Base-by-base conservation (phyloP, 768 basidiomycete species). In the Mycena galopus region DNA sequence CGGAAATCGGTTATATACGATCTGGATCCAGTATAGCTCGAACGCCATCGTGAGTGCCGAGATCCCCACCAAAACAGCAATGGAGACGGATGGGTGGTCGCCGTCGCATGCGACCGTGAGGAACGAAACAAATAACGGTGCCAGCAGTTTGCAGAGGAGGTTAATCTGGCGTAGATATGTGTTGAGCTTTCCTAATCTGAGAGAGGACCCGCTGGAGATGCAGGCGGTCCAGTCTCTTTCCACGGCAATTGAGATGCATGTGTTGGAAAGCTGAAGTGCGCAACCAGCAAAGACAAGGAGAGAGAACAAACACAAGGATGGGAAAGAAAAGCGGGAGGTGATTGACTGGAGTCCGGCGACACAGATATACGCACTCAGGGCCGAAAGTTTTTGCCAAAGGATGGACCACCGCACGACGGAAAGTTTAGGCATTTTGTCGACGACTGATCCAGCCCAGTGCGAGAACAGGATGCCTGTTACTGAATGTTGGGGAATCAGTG, bases 151-250 rank as follows among this genome's bases (percentile, higher is more conserved):
- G 76, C 84, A 87, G 6, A 86, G 75, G 0, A 90, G 81, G 73
- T 90, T 86, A 19, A 84, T 83, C 11, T 82, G 81, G 39, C 83
- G 73, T 51, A 85, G 79, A 57, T 76, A 84, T 4, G 86, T 85
- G 73, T 89, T 89, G 27, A 89, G 76, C 21, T 73, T 81, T 0
- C 86, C 85, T 11, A 89, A 80, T 2, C 73, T 71, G 0, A 69
- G 73, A 0, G 81, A 78, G 29, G 81, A 81, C 0, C 79, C 82
- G 2, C 77, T 76, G 0, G 86, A 81, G 62, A 89, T 86, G 17
- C 81, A 78, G 0, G 84, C 82, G 0, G 84, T 86, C 89, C 89
- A 90, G 67, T 90, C 89, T 16, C 88, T 78, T 73, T 89, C 86
- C 27, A 89, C 80, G 0, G 86, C 84, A 1, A 89, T 83, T 0